A percentile compares a stretch with the other conserved stretches of the same genome.
phyloP scores from a whole-genome alignment of 768 basidiomycete species.

The Leccinellum luteum region DNA sequence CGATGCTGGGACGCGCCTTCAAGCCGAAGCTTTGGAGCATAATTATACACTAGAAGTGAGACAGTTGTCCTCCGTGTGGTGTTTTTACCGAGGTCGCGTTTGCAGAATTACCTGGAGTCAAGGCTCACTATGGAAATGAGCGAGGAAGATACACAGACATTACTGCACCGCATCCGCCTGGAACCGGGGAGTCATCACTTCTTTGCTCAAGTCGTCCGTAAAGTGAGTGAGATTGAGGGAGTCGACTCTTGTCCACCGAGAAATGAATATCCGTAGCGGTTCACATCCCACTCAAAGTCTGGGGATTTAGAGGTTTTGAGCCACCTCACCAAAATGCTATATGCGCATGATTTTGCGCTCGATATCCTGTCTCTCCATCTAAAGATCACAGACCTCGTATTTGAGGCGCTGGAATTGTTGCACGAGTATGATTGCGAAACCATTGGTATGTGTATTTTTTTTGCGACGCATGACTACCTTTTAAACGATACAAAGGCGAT shows the following conservation, averaged over 20 bases:
- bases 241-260: not conserved
- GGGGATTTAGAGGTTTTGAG: conserved; percentile 70
- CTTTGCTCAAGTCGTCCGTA: conserved; percentile 56
- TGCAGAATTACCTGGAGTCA: conserved; percentile 47
- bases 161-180: conserved; percentile 44
- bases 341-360: conserved; percentile 53
- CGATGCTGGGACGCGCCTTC: conserved; percentile 48
- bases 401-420: conserved; percentile 57
- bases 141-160: conserved; percentile 34
- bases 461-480: not conserved
- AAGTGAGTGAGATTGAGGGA: conserved; percentile 41
- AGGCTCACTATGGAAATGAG: conserved; percentile 53
- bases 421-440: conserved; percentile 78
- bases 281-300: conserved; percentile 47
- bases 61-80: not conserved
- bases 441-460: conserved; percentile 54
- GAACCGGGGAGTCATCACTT: conserved; percentile 56
- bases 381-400: conserved; percentile 62
- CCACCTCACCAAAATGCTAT: conserved; percentile 66
- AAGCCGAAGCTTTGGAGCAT: conserved; percentile 58
- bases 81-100: conserved; percentile 7
- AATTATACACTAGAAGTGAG: conserved; percentile 59
- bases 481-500: conserved; percentile 50
- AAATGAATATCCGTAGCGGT: conserved; percentile 45
- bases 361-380: conserved; percentile 71